Evolutionary conservation across 2,329 filamentous ascomycete species (phyloP).

Genomic region (Akanthomyces uredinophilus): DNA sequence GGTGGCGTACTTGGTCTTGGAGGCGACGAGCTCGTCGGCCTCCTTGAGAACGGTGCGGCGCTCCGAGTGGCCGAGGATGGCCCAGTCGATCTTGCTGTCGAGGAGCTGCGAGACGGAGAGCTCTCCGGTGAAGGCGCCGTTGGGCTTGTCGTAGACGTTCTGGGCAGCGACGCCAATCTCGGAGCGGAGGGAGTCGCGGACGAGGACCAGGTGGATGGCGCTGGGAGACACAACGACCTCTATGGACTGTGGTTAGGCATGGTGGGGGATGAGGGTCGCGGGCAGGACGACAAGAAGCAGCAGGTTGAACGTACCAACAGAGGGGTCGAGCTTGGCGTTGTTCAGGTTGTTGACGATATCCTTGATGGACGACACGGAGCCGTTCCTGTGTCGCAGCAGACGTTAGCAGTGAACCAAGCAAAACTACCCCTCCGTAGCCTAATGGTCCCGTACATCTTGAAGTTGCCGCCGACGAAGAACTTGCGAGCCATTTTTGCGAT

Average conservation of each 20-base stretch:
- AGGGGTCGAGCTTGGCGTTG: conserved; percentile 71
- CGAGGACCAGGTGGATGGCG: conserved; percentile 81
- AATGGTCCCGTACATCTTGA: conserved; percentile 77
- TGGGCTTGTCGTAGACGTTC: conserved; percentile 96
- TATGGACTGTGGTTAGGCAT: conserved; percentile 31
- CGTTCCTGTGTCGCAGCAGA: conserved; percentile 64
- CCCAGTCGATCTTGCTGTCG: conserved; percentile 84
- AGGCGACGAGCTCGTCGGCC: conserved; percentile 76
- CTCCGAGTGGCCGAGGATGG: conserved; percentile 91
- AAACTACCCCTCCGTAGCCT: conserved; percentile 5
- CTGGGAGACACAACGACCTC: conserved; percentile 95
- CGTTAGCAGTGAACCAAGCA: not conserved
- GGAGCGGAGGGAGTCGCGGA: conserved; percentile 70
- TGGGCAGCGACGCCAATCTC: conserved; percentile 85
- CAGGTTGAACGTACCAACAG: conserved; percentile 54
- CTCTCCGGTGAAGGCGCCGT: conserved; percentile 95
- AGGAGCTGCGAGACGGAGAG: conserved; percentile 88
- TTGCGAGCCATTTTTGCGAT: conserved; percentile 77
- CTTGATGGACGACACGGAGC: conserved; percentile 82
- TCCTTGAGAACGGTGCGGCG: conserved; percentile 86
- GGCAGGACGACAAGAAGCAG: conserved; percentile 6
- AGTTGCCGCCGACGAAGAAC: conserved; percentile 98
- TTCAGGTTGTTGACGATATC: conserved; percentile 88
- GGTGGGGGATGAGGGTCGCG: not conserved
- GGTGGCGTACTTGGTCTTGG: conserved; percentile 90